Base-by-base conservation (phyloP, 2,329 filamentous ascomycete genomes). In the Colletotrichum tropicale region DNA sequence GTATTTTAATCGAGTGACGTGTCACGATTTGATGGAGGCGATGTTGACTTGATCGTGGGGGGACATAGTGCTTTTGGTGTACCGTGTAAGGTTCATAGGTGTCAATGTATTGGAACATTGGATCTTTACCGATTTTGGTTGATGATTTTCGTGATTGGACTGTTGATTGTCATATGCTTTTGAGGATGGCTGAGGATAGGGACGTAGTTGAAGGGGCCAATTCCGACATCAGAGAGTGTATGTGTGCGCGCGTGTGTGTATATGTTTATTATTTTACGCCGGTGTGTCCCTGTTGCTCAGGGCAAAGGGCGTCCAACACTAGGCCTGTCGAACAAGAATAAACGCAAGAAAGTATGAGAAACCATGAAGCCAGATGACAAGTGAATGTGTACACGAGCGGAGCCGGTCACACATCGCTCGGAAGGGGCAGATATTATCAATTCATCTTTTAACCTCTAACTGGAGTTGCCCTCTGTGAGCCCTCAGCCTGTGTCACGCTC, bases 1-100 rank as follows among this genome's bases (percentile, higher is more conserved):
- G 43, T 52, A 52, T 52, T 52, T 52, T 52, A 52, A 52, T 52
- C 43, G 43, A 52, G n/a, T 52, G 43, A 52, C n/a, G 43, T 52
- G 43, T 52, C 43, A 52, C 43, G 43, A 52, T 52, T 48, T 52
- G 43, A 52, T 52, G 43, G 43, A 52, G 43, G 43, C 38, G 38
- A 48, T 48, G 5, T 52, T 52, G 43, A 52, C n/a, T 52, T 52
- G 43, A 52, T 13, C n/a, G 43, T 52, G 43, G 43, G 43, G 3
- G 10, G n/a, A 2, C 43, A 52, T 52, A 21, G n/a, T 52, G 43
- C 3, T 21, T 48, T 2, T 12, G 43, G 18, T 48, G 18, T 48
- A 48, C 18, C 10, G 43, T 52, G 3, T 13, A 3, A 21, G n/a
- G 12, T n/a, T 0, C 43, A 21, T 21, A 21, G n/a, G 1, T 52